phyloP scores from a whole-genome alignment of 2,329 filamentous ascomycete species.

The Scolecobasidium constrictum region DNA sequence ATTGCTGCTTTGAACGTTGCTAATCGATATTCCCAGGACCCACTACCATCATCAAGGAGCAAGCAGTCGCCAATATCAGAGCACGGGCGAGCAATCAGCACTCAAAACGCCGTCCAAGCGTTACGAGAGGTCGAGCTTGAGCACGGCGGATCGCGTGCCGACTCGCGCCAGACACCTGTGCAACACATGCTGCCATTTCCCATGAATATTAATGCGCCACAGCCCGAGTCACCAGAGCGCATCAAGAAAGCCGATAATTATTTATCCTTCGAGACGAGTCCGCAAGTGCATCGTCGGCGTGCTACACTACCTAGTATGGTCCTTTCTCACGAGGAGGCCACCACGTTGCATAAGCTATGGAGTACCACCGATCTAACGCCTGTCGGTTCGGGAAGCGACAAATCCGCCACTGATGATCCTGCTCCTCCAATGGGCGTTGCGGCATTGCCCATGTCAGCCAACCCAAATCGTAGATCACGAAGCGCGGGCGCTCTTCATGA shows the following conservation, averaged over 20 bases:
- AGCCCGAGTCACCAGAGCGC: not conserved
- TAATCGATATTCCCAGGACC: too few species aligned
- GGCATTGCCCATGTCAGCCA: not conserved
- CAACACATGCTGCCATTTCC: conserved; percentile 10
- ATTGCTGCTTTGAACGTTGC: too few species aligned
- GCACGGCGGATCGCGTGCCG: not conserved
- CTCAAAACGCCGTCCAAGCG: not conserved
- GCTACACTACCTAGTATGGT: conserved; percentile 11
- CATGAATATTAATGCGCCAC: conserved; percentile 11
- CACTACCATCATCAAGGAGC: not conserved
- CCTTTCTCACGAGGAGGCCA: conserved; percentile 3
- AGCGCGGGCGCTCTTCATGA: conserved; percentile 10
- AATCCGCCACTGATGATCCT: not conserved
- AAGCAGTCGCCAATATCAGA: not conserved
- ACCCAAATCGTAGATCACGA: conserved; percentile 9
- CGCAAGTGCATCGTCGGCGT: conserved; percentile 9
- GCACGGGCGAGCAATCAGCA: not conserved
- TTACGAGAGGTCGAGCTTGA: not conserved
- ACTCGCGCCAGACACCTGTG: not conserved
- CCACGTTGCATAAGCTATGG: conserved; percentile 5
- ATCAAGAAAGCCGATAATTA: conserved; percentile 1
- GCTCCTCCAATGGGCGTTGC: not conserved
- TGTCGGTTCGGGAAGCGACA: not conserved
- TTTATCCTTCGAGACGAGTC: conserved; percentile 7
- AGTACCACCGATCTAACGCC: not conserved